Conservation (phyloP, 2,329 filamentous ascomycete species). For the Raffaelea albimanens region DNA sequence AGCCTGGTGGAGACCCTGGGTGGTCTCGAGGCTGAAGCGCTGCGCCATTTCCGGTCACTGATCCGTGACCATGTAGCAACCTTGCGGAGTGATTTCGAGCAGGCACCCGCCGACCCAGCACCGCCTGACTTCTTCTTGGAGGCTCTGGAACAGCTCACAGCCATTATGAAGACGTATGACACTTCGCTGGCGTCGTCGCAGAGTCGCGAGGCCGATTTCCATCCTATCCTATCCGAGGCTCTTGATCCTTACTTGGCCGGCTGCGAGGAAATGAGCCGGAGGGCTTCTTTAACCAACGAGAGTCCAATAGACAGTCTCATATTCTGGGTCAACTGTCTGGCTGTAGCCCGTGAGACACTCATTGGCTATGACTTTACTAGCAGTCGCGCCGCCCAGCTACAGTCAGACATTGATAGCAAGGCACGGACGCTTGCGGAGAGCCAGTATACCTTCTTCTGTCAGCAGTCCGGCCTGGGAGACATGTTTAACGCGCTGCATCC, state of each 20-base stretch:
- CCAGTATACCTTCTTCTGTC: conserved; percentile 64
- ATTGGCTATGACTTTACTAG: conserved; percentile 55
- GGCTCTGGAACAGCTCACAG: conserved; percentile 65
- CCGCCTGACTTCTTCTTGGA: conserved; percentile 75
- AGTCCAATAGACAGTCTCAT: conserved; percentile 51
- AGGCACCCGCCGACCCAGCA: conserved; percentile 61
- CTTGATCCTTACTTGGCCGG: conserved; percentile 77
- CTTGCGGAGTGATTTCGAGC: conserved; percentile 62
- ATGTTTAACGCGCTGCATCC: conserved; percentile 49
- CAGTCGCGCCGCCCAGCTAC: conserved; percentile 44
- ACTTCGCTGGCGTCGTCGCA: conserved; percentile 58
- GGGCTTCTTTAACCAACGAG: conserved; percentile 32
- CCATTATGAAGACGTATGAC: conserved; percentile 80
- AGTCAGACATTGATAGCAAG: conserved; percentile 44
- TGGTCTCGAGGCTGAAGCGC: conserved; percentile 63
- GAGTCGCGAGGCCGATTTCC: conserved; percentile 59
- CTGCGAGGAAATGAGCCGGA: conserved; percentile 59
- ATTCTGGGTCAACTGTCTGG: conserved; percentile 64
- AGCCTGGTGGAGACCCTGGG: conserved; percentile 59
- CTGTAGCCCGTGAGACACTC: conserved; percentile 47
- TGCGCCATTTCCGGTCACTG: conserved; percentile 72
- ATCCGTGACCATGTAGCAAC: conserved; percentile 72
- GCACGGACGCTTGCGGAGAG: conserved; percentile 50
- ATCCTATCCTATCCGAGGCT: conserved; percentile 64
- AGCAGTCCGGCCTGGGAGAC: conserved; percentile 61